Evolutionary conservation across 2,329 filamentous ascomycete species (phyloP), one percentile per base, ranked within the genome.

Genomic region (Talaromyces sp.): DNA sequence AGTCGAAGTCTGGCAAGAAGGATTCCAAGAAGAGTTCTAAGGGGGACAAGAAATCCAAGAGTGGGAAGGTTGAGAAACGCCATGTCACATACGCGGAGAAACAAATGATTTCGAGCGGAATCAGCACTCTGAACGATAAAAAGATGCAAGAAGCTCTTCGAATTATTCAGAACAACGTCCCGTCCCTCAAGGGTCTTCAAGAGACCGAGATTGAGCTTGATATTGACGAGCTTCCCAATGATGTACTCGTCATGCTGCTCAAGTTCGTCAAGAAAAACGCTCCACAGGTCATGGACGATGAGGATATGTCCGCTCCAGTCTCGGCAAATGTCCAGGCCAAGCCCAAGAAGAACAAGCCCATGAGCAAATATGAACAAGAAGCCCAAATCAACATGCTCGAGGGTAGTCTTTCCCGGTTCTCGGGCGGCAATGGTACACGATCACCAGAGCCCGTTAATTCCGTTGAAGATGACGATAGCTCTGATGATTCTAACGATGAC

Each of bases 71-170:
- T 0, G 84, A 82, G 67, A 88, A 86, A 71, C 85, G 85, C 62
- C 86, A 91, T 73, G 87, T 92, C 52, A 89, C 87, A 8, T 86
- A 89, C 66, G 84, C 89, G 3, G 93, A 99, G 79, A 98, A 98
- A 82, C 92, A 95, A 65, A 87, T 93, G 69, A 96, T 99, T 65
- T 94, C 92, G 1, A 89, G 90, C 66, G 90, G 91, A 14, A 95
- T 97, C 68, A 90, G 89, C 71, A 89, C 89, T 68, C 87, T 98
- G 65, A 89, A 93, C 19, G 89, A 90, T 59, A 83, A 84, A n/a
- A 88, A 92, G 69, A 90, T 97, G 73, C 86, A 89, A 59, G 87
- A 88, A 70, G 92, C 94, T 0, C 91, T 97, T 37, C 87, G 90
- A 66, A 93, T 98, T 68, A 98, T 99, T 74, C 92, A 96, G 76